Evolutionary conservation across 208 protist genomes (phyloP).

Genomic region (Trypanosoma rangeli): DNA sequence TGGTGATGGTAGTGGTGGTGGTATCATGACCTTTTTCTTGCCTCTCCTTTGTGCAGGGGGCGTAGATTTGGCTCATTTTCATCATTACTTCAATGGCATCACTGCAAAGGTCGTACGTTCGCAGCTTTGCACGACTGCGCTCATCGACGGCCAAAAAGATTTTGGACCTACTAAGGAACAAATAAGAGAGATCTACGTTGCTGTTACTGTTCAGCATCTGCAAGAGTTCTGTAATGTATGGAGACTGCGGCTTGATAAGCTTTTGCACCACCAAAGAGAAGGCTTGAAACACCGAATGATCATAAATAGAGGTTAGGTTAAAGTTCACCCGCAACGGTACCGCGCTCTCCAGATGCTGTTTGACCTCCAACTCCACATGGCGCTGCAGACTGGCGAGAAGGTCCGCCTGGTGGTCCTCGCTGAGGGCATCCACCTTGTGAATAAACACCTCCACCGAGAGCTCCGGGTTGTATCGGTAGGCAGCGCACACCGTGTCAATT

Average conservation of each 20-base stretch:
- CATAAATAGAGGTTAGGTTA: conserved; percentile 91
- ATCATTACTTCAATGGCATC: conserved; percentile 86
- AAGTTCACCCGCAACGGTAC: conserved; percentile 75
- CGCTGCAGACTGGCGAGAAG: conserved; percentile 77
- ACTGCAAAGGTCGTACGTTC: conserved; percentile 87
- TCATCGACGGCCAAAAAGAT: conserved; percentile 86
- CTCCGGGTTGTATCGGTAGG: conserved; percentile 69
- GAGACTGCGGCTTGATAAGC: conserved; percentile 74
- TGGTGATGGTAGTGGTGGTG: background rate
- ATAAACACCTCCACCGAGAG: conserved; percentile 89
- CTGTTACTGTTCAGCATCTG: conserved; percentile 90
- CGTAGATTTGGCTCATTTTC: conserved; percentile 76
- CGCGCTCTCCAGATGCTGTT: conserved; percentile 69
- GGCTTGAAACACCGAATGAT: conserved; percentile 90
- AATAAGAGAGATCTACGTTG: conserved; percentile 80
- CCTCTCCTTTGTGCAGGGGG: conserved; percentile 2
- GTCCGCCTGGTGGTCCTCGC: conserved; percentile 85
- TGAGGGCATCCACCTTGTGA: conserved; percentile 89
- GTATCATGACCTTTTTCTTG: conserved; percentile 10
- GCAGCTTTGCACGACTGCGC: conserved; percentile 71
- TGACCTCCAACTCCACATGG: conserved; percentile 74
- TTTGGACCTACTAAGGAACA: conserved; percentile 87
- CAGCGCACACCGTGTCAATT: conserved; percentile 79
- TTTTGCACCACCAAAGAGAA: conserved; percentile 88
- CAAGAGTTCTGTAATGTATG: conserved; percentile 82